Percentiles rank a stretch among this genome's conserved stretches.
phyloP scores from a whole-genome alignment of 805 yeast species.

The Candida dajiaensis region DNA sequence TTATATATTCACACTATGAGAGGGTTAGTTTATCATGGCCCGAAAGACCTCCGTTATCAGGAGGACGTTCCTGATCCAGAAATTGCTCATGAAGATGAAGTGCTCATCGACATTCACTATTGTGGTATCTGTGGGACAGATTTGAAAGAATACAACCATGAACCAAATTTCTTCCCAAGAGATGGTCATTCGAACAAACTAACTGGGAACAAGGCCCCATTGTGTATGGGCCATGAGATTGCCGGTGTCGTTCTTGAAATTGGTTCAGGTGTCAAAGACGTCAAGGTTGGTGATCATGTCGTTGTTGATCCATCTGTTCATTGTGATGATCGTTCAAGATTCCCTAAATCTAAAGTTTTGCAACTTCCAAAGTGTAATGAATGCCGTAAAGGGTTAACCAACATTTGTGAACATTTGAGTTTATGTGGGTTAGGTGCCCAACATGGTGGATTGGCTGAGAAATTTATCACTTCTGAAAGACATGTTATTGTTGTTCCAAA shows the following conservation, averaged over 20 bases:
- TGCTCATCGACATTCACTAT: conserved; percentile 39
- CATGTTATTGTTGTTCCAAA: conserved; percentile 38
- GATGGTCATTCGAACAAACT: conserved; percentile 32
- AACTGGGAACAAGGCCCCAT: conserved; percentile 36
- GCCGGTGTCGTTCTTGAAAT: conserved; percentile 39
- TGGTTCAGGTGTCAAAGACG: conserved; percentile 39
- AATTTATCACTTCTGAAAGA: conserved; percentile 35
- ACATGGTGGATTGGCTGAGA: conserved; percentile 52
- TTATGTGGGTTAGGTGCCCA: conserved; percentile 51
- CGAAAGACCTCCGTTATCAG: conserved; percentile 38
- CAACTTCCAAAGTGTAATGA: conserved; percentile 36
- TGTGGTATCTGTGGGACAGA: conserved; percentile 67
- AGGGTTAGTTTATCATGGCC: conserved; percentile 44
- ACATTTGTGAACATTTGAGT: conserved; percentile 44
- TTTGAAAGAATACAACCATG: conserved; percentile 46
- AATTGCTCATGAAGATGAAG: conserved; percentile 31
- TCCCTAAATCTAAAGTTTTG: conserved; percentile 16
- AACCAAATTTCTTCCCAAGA: conserved; percentile 51
- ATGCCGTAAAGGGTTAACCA: conserved; percentile 44
- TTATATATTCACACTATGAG: conserved; percentile 28
- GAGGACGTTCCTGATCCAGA: conserved; percentile 30
- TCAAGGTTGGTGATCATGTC: conserved; percentile 51
- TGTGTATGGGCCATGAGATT: conserved; percentile 51
- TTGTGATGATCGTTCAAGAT: conserved; percentile 42
- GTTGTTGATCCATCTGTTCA: conserved; percentile 59